Evolutionary conservation across 148 eudicot genomes (phyloP), one percentile per base, ranked within the genome.

Genomic region (Cornus kousa): DNA sequence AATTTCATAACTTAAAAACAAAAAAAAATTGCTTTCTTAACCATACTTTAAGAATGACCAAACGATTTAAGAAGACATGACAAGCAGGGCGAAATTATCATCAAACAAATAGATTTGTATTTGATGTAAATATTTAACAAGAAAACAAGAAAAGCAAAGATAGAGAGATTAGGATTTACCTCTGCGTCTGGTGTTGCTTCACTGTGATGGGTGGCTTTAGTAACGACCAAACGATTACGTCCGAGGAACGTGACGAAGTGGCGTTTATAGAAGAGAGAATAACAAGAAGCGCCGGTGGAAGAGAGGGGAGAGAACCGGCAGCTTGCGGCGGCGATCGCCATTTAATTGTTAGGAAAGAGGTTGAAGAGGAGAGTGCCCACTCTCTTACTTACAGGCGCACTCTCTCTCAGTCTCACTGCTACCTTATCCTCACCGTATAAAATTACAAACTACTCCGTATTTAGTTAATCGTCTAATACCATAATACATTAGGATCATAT

Each of bases 261-360:
- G 77, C 90, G 82, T 69, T 74, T 81, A 23, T 78, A 55, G 19
- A 85, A 73, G 19, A 78, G 67, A 40, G 83, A 74, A 20, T 67
- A 70, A 23, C 79, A 77, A 32, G 82, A 82, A 23, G 76, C 72
- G 13, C 77, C 82, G 70, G 87, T 48, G 74, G 75, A 78, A 39
- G 75, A 11, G 65, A 33, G 16, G 32, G 70, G 77, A 17, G 82
- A 80, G 76, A 84, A 80, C 85, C 85, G 80, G 66, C 80, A 78
- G 22, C 77, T 79, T 13, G 80, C 90, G 64, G 77, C 87, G 6
- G 88, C 77, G 1, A 79, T 77, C 79, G 87, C 87, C 90, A 87
- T 87, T 83, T 11, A 48, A 48, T 1, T 4, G 4, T 35, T 0
- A 35, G 37, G 37, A 35, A 4, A 35, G 37, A 48, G 59, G 17